These are phyloP conservation scores for Oldenlandia corymbosa DNA, from an alignment of 257 asterid species.

Conservation along the genomic window DNA sequence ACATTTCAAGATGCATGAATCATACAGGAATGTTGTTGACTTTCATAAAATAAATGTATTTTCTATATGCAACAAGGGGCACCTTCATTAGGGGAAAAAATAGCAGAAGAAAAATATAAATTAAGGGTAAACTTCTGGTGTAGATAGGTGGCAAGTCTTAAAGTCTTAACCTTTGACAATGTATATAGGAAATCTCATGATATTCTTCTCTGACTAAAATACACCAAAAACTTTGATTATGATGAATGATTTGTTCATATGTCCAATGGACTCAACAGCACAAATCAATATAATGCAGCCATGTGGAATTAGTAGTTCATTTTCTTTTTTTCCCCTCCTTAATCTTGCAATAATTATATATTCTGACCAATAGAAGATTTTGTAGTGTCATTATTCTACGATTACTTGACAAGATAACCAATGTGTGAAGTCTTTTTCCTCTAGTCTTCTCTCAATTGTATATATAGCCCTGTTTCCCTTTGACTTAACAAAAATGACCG, in stretches of 20 bases:
- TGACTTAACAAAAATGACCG: not conserved
- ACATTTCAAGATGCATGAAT: not conserved
- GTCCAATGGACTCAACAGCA: not conserved
- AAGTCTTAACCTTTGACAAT: conserved; percentile 14
- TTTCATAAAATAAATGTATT: conserved; percentile 1
- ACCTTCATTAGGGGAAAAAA: no score
- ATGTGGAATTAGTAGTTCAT: conserved; percentile 1
- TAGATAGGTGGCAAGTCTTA: not conserved
- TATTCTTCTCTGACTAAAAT: conserved; percentile 2
- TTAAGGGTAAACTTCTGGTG: not conserved
- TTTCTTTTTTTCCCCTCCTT: not conserved
- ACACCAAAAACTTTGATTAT: not conserved
- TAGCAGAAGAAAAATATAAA: no score
- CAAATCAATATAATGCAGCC: not conserved
- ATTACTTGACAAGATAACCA: conserved; percentile 3
- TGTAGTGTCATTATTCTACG: not conserved
- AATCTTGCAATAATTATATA: not conserved
- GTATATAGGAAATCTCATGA: conserved; percentile 5
- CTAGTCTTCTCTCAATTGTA: not conserved
- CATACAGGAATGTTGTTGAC: conserved; percentile 24
- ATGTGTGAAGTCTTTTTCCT: not conserved
- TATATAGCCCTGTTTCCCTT: not conserved
- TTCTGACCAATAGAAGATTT: not conserved
- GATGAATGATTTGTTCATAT: not conserved
- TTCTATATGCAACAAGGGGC: no score